Conservation (phyloP, 1,139 yeast genomes). For the Suhomyces bolitotheri region DNA sequence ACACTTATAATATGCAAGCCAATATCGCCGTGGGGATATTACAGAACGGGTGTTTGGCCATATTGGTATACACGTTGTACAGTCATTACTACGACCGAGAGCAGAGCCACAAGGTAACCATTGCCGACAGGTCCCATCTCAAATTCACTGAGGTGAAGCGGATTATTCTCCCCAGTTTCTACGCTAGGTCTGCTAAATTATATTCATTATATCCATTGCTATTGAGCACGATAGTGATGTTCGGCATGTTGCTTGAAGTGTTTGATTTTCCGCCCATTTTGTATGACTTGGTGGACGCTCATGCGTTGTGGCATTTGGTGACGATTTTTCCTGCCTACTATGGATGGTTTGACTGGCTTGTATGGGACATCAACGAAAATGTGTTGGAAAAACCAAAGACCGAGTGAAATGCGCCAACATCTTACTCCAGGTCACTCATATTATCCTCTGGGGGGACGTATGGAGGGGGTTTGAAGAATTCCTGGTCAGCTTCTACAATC, state of each 20-base stretch:
- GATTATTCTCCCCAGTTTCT: slow-evolving; percentile 36
- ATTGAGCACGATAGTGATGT: slow-evolving; percentile 52
- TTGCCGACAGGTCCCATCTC: slow-evolving; percentile 23
- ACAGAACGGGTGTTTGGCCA: slow-evolving; percentile 56
- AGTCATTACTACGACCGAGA: slow-evolving; percentile 33
- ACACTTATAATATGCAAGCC: slow-evolving; percentile 91
- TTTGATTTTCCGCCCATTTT: slow-evolving; percentile 81
- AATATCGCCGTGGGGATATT: slow-evolving; percentile 75
- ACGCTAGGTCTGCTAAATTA: slow-evolving; percentile 38
- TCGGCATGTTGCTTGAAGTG: slow-evolving; percentile 84
- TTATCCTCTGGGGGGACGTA: slow-evolving; percentile 43
- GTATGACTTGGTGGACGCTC: slow-evolving; percentile 77
- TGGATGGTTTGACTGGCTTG: slow-evolving; percentile 52
- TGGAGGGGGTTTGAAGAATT: slow-evolving; percentile 65
- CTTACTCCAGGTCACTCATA: slow-evolving; percentile 10
- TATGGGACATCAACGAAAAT: slow-evolving; percentile 47
- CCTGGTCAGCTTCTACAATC: slow-evolving; percentile 69
- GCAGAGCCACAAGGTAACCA: slow-evolving; percentile 7
- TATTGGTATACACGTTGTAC: slow-evolving; percentile 37
- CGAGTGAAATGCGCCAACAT: slow-evolving; percentile 8
- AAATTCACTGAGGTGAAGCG: slow-evolving; percentile 26
- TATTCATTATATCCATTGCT: slow-evolving; percentile 45
- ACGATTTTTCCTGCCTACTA: slow-evolving; percentile 62
- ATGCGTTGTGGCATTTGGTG: slow-evolving; percentile 86
- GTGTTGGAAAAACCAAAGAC: slow-evolving; percentile 22